These are phyloP conservation scores for Pleurotus platypus DNA, from an alignment of 768 basidiomycete genomes.

Conservation along the genomic window DNA sequence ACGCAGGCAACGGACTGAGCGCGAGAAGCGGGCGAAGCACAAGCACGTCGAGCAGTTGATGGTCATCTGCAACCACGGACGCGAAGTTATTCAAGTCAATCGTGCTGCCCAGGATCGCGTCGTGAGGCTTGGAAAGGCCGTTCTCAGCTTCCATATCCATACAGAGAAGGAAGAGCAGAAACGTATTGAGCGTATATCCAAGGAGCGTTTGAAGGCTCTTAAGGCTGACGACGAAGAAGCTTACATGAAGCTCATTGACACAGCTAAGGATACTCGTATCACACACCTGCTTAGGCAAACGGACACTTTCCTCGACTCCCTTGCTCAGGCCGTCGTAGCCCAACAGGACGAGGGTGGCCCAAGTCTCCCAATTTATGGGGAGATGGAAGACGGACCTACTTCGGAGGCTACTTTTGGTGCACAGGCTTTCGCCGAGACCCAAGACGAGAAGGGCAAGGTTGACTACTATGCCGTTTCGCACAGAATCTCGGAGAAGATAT, in stretches of 20 bases:
- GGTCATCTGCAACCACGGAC: slow-evolving; percentile 82
- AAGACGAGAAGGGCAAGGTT: slow-evolving; percentile 62
- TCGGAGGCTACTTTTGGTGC: slow-evolving; percentile 93
- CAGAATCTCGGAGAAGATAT: slow-evolving; percentile 81
- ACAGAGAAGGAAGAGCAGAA: slow-evolving; percentile 99
- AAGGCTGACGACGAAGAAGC: slow-evolving; percentile 99
- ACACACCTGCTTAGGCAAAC: slow-evolving; percentile 94
- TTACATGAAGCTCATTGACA: slow-evolving; percentile 99
- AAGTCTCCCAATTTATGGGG: slow-evolving; percentile 32
- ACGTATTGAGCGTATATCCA: slow-evolving; percentile 90
- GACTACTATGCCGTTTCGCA: slow-evolving; percentile 98
- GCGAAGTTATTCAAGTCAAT: slow-evolving; percentile 66
- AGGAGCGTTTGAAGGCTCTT: slow-evolving; percentile 96
- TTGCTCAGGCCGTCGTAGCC: slow-evolving; percentile 88
- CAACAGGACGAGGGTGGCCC: slow-evolving; percentile 78
- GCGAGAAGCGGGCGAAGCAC: slow-evolving; percentile 92
- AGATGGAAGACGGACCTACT: slow-evolving; percentile 68
- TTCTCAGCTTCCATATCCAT: slow-evolving; percentile 79
- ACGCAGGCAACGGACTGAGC: slow-evolving; percentile 85
- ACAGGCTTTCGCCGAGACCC: slow-evolving; percentile 60
- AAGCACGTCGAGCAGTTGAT: slow-evolving; percentile 93
- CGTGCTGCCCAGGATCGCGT: slow-evolving; percentile 62
- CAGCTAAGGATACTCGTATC: slow-evolving; percentile 98
- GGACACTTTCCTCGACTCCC: slow-evolving; percentile 89
- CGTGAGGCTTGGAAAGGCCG: slow-evolving; percentile 72